A percentile compares a stretch with the other conserved stretches of the same genome.
Conservation (phyloP, 2,329 filamentous ascomycete genomes). For the Endoconidiophora polonica region DNA sequence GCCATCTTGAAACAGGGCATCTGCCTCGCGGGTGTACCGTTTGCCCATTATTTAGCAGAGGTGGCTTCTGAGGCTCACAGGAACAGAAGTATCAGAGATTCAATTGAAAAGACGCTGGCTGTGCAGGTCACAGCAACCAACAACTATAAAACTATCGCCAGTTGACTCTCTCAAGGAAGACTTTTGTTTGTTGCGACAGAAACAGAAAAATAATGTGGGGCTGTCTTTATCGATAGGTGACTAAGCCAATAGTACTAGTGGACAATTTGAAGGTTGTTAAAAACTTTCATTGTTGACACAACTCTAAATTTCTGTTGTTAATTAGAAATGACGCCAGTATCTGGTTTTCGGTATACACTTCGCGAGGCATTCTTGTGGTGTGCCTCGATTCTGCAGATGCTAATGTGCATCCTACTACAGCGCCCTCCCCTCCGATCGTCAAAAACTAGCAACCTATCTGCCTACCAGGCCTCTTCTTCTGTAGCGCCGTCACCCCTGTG, state of each 20-base stretch:
- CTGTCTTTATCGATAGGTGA: constrained; percentile 10
- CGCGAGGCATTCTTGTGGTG: not conserved
- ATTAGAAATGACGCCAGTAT: no score
- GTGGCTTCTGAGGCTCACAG: not conserved
- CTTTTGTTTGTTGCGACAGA: constrained; percentile 8
- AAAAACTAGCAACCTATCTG: no score
- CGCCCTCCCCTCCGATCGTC: not conserved
- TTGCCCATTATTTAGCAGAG: constrained; percentile 26
- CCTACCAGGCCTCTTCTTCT: not conserved
- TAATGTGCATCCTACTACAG: not conserved
- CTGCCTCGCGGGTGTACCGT: constrained; percentile 25
- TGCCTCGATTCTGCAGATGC: no score
- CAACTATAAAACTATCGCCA: not conserved
- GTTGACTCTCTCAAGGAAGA: constrained; percentile 1
- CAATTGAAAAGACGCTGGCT: not conserved
- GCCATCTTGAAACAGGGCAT: constrained; percentile 20
- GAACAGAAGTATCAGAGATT: not conserved
- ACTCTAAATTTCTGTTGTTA: no score
- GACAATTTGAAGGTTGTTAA: no score
- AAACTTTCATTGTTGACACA: no score
- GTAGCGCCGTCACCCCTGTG: not conserved
- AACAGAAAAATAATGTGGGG: constrained; percentile 12
- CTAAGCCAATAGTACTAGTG: constrained; percentile 4
- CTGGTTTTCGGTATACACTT: not conserved
- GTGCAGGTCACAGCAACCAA: not conserved